Base-by-base conservation (phyloP, 2,329 filamentous ascomycete genomes). In the Diaporthe sp. region DNA sequence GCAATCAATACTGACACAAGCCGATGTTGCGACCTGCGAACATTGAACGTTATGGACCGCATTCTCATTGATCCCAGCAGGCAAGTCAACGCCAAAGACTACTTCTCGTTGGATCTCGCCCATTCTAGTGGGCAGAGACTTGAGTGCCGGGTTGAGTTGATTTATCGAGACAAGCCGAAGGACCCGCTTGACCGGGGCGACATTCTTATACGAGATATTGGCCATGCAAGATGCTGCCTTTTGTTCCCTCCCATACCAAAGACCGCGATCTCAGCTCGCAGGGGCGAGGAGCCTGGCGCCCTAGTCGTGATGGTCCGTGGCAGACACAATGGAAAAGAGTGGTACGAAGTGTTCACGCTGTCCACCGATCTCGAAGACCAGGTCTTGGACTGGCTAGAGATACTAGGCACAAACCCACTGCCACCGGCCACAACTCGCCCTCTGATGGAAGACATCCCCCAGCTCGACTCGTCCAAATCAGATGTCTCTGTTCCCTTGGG, bases 71-170 rank as follows among this genome's bases (percentile, higher is more conserved):
- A 98, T 80, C 88, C 90, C n/a, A 89, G 86, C 51, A 92, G 95
- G 72, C 94, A 96, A 79, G 97, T 99, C 55, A 92, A 91, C 77
- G 96, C 96, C 59, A 93, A 97, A 79, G 97, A 99, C 82, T 92
- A 93, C 78, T 99, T 99, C 81, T 93, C 94, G 73, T 88, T 99
- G 78, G 93, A 96, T 75, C 84, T 99, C 19, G 88, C 90, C 68
- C 97, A 99, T 82, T 97, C 96, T 1, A 98, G 91, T 79, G 96
- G 96, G 2, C 96, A 98, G 81, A 89, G 95, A 75, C 88, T 99
- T 58, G 94, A 95, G 79, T 98, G 97, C 81, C 94, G 94, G 78
- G 91, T 98, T 22, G 97, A 99, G 81, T 82, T 99, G 39, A 88
- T 98, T 19, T 90, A 96, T 77, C 91, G 97, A 80, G 96, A 98